These are phyloP conservation scores for Fusarium sp. DNA, from an alignment of 2,329 filamentous ascomycete genomes.

Conservation along the genomic window DNA sequence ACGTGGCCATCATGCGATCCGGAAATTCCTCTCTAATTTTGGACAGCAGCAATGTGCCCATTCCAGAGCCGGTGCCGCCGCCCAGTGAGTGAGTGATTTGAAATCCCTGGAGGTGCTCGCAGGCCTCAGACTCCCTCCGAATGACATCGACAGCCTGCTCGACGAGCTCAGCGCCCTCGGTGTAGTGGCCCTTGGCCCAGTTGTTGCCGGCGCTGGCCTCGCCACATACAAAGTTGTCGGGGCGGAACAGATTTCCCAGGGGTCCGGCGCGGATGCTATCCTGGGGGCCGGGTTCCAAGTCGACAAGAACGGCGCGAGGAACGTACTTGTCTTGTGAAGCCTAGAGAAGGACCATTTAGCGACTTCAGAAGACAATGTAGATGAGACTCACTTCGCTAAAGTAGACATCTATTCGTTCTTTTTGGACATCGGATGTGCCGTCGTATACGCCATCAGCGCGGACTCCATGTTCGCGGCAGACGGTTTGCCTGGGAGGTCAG, in stretches of 20 bases:
- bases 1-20: slow-evolving; percentile 99
- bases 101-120: slow-evolving; percentile 99
- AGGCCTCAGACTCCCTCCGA: slow-evolving; percentile 97
- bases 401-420: slow-evolving; percentile 99
- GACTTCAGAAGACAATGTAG: neutral
- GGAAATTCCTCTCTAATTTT: slow-evolving; percentile 99
- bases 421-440: slow-evolving; percentile 96
- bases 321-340: slow-evolving; percentile 99
- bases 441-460: slow-evolving; percentile 96
- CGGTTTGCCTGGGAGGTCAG: slow-evolving; percentile 71
- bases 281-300: slow-evolving; percentile 99
- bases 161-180: slow-evolving; percentile 98
- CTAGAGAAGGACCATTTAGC: slow-evolving; percentile 61
- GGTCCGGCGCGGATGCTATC: slow-evolving; percentile 98
- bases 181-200: slow-evolving; percentile 99
- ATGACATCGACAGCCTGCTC: slow-evolving; percentile 99
- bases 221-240: slow-evolving; percentile 99
- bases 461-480: slow-evolving; percentile 93
- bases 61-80: slow-evolving; percentile 99
- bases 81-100: slow-evolving; percentile 99
- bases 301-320: slow-evolving; percentile 98
- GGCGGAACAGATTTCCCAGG: slow-evolving; percentile 98
- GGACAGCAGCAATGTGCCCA: slow-evolving; percentile 99
- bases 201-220: slow-evolving; percentile 99
- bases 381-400: slow-evolving; percentile 79